Evolutionary conservation across 768 basidiomycete species (phyloP).

Genomic region (Mycena venus): DNA sequence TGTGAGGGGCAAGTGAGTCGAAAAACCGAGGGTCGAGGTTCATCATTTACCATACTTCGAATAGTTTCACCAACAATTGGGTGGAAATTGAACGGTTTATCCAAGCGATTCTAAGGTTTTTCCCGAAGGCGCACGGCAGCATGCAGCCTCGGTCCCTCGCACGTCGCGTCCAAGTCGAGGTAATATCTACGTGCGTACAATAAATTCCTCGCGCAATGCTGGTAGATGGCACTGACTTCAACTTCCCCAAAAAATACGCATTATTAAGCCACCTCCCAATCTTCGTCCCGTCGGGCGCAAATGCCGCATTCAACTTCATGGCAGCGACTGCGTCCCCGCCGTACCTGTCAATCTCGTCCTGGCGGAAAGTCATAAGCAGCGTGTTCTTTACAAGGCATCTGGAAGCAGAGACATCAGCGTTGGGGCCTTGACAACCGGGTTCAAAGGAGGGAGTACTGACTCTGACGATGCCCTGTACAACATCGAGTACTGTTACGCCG

Average conservation of each 20-base stretch:
- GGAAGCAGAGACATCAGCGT: neutral
- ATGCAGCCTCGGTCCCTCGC: neutral
- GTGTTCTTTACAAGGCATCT: neutral
- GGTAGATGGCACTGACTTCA: neutral
- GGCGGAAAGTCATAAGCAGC: neutral
- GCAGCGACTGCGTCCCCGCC: neutral
- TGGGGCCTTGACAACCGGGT: neutral
- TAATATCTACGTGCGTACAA: neutral
- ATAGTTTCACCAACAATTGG: too few species aligned
- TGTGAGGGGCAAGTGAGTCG: too few species aligned
- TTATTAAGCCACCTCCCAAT: neutral
- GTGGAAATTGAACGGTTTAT: too few species aligned
- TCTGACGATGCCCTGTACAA: neutral
- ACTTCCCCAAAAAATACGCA: neutral
- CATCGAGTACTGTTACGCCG: neutral
- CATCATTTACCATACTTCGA: too few species aligned
- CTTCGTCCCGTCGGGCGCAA: neutral
- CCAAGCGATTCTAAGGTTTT: too few species aligned
- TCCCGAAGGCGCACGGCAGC: neutral
- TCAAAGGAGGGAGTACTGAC: neutral
- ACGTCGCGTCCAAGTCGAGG: neutral
- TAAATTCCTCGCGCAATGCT: neutral
- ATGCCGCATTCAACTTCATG: neutral
- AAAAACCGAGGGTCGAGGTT: too few species aligned
- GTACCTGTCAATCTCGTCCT: neutral